Evolutionary conservation across 495 filamentous ascomycete species (phyloP), one percentile per base, ranked within the genome.

Genomic region (Saxophila tyrrhenica): DNA sequence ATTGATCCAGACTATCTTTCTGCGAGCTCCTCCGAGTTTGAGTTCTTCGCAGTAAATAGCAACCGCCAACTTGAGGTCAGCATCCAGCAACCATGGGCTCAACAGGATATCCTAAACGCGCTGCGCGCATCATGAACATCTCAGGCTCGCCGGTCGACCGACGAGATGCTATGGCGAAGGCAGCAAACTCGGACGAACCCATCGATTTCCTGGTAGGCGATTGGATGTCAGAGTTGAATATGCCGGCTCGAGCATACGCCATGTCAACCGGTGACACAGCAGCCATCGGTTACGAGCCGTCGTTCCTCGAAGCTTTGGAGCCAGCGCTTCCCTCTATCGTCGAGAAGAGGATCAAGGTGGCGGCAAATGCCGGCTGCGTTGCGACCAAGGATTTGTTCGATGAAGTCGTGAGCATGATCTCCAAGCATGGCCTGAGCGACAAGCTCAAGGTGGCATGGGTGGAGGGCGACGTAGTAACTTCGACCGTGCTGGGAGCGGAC

Each of bases 161-260:
- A n/a, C n/a, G n/a, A n/a, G n/a, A n/a, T n/a, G n/a, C n/a, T n/a
- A n/a, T n/a, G n/a, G n/a, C n/a, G n/a, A n/a, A n/a, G n/a, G n/a
- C n/a, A n/a, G n/a, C n/a, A n/a, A n/a, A n/a, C n/a, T n/a, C n/a
- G n/a, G n/a, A n/a, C n/a, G n/a, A n/a, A n/a, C n/a, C n/a, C n/a
- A n/a, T 79, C 29, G 76, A 79, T 65, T 72, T 81, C 8, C 74
- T 81, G 25, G 74, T 73, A 20, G 77, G 75, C 9, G 77, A 80
- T 59, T 79, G 75, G 66, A 76, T 80, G 76, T 73, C 69, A 52
- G 77, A 80, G 55, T 70, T 68, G 21, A 78, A 78, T 52, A 78
- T 78, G 75, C 70, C 72, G 21, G 67, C 67, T 10, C 59, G 64
- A 25, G 70, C 71, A 16, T 71, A 66, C 42, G 64, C 64, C n/a